phyloP scores from a whole-genome alignment of 2,329 filamentous ascomycete species.

The Aspergillus alliaceus region DNA sequence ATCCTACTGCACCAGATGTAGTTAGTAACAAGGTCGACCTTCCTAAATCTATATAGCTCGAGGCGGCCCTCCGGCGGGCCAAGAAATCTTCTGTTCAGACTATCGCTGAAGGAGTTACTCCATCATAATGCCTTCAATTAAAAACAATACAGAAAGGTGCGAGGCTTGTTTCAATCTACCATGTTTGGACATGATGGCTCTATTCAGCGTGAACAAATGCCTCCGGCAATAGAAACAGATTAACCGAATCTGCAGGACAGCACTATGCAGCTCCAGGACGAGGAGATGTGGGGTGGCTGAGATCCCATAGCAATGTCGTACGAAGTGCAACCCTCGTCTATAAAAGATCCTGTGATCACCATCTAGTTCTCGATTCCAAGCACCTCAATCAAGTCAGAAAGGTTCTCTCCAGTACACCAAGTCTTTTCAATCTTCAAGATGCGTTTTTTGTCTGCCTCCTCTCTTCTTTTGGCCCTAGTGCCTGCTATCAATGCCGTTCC shows the following conservation, averaged over 20 bases:
- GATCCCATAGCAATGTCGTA: background rate
- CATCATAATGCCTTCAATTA: background rate
- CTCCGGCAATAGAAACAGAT: background rate
- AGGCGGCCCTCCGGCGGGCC: conserved; percentile 24
- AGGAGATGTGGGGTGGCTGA: background rate
- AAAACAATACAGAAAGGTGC: background rate
- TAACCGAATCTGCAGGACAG: background rate
- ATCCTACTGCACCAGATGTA: background rate
- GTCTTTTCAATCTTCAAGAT: conserved; percentile 15
- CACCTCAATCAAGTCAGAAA: background rate
- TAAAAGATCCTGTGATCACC: background rate
- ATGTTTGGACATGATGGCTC: background rate
- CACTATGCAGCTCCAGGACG: background rate
- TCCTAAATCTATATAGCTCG: background rate
- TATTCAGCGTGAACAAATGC: background rate
- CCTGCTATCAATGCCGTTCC: conserved; percentile 22
- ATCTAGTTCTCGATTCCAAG: background rate
- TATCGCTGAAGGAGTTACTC: background rate
- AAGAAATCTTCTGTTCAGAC: conserved; percentile 11
- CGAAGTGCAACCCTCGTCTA: background rate
- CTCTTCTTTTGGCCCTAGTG: conserved; percentile 22
- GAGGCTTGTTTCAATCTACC: background rate
- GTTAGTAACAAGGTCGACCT: background rate
- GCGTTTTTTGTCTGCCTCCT: conserved; percentile 20
- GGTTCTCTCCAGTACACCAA: background rate